Evolutionary conservation across 140 eudicot species (phyloP), one percentile per base, ranked within the genome.

Genomic region (Bidens hawaiensis): DNA sequence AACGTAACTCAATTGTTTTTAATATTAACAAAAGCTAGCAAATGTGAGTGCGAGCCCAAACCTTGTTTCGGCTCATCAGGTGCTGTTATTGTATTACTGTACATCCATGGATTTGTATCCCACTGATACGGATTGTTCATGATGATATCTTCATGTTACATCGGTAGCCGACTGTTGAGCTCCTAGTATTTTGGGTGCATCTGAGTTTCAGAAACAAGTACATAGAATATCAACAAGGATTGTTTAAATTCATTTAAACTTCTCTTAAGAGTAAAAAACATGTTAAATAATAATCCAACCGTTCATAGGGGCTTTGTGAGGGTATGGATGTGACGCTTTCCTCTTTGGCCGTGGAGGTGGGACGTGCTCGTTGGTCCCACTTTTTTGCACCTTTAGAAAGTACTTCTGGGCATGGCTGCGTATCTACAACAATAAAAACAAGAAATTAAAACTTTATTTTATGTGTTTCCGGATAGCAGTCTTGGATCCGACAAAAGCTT

Each of bases 341-440:
- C 91, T 81, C 69, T 91, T 91, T 10, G 98, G 98, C 22, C 98
- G 85, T 26, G 98, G 98, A 21, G 98, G 98, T 50, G 98, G 98
- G 55, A 91, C 76, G 59, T 91, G 98, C 65, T 91, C 98, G 53
- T 84, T 91, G 56, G 91, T 76, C 65, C 98, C 96, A 78, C 85
- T 91, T 51, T 87, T 91, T 41, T 91, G 95, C 67, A 80, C 96
- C 69, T 91, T 91, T 60, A 87, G 75, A 76, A 91, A 91, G 65
- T 91, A 91, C 74, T 91, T 91, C 69, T 91, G 96, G 9, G 98
- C 96, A 76, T 90, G 97, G 62, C 97, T 90, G 49, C 97, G 96
- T 84, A 90, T 90, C 97, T 90, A 80, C 62, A 13, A 38, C 22
- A 54, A n/a, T n/a, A 54, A 54, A 54, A 54, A 4, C 26, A 53